Percentiles rank a stretch among this genome's conserved stretches.
Conservation (phyloP, 2,329 filamentous ascomycete species). For the Monilinia laxa region DNA sequence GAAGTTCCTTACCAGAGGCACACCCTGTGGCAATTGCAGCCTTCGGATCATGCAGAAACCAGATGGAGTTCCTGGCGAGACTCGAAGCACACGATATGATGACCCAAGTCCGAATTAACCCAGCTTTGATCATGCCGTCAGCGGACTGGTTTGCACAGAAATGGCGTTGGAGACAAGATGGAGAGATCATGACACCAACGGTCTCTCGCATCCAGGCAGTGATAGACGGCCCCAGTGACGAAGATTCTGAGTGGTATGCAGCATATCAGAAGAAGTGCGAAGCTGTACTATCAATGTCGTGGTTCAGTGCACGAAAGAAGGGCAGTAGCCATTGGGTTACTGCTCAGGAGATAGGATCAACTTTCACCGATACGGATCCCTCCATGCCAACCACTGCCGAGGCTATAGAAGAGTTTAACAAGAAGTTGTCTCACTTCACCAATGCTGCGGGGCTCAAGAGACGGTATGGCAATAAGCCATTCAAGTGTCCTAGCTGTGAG, state of each 20-base stretch:
- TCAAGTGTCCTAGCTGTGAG: constrained; percentile 5
- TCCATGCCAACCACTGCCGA: neutral
- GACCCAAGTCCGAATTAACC: neutral
- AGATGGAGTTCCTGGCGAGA: neutral
- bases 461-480: neutral
- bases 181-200: neutral
- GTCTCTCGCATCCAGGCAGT: constrained; percentile 1
- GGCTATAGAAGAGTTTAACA: neutral
- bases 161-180: constrained; percentile 6
- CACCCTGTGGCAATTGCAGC: constrained; percentile 2
- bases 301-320: neutral
- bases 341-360: neutral
- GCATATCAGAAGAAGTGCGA: neutral
- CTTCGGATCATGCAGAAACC: neutral
- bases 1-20: neutral
- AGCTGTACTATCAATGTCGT: neutral
- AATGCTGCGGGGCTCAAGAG: neutral
- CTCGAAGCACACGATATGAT: neutral
- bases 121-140: neutral
- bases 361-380: neutral
- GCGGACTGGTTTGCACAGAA: constrained; percentile 5
- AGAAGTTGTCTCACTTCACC: neutral
- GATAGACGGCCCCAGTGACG: neutral
- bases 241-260: neutral
- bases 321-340: neutral